Evolutionary conservation across 2,329 filamentous ascomycete species (phyloP).

Genomic region (Botrytis hyacinthi): DNA sequence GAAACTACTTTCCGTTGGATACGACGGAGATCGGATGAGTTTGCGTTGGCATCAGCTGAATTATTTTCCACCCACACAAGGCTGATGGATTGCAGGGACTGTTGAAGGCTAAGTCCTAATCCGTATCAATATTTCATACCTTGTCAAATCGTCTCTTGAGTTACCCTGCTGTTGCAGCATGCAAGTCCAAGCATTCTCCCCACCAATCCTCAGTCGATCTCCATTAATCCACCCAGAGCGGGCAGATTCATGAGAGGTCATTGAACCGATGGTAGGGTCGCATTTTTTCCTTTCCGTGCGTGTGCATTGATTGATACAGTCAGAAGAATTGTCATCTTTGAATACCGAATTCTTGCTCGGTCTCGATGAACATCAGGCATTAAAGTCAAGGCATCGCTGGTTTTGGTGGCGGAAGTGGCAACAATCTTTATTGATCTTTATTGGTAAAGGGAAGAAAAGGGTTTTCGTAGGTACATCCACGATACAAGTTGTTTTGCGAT

Average conservation of each 20-base stretch:
- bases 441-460: background rate
- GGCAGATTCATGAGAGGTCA: constrained; percentile 17
- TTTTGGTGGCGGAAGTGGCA: constrained; percentile 23
- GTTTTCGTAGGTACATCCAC: constrained; percentile 11
- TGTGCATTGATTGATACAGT: constrained; percentile 16
- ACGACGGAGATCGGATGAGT: background rate
- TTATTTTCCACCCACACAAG: constrained; percentile 16
- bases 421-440: constrained; percentile 6
- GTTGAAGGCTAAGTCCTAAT: constrained; percentile 17
- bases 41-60: constrained; percentile 20
- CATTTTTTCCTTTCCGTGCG: constrained; percentile 11
- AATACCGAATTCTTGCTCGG: constrained; percentile 16
- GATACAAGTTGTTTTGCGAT: constrained; percentile 21
- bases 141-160: background rate
- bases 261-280: background rate
- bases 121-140: constrained; percentile 12
- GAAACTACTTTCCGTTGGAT: background rate
- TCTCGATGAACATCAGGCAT: constrained; percentile 20
- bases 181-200: constrained; percentile 23
- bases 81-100: constrained; percentile 14
- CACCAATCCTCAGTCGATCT: constrained; percentile 14
- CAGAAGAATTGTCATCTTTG: constrained; percentile 13
- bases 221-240: constrained; percentile 10
- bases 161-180: constrained; percentile 19
- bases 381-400: constrained; percentile 18